Conservation (phyloP, 768 basidiomycete genomes). For the Pulveroboletus sp. region DNA sequence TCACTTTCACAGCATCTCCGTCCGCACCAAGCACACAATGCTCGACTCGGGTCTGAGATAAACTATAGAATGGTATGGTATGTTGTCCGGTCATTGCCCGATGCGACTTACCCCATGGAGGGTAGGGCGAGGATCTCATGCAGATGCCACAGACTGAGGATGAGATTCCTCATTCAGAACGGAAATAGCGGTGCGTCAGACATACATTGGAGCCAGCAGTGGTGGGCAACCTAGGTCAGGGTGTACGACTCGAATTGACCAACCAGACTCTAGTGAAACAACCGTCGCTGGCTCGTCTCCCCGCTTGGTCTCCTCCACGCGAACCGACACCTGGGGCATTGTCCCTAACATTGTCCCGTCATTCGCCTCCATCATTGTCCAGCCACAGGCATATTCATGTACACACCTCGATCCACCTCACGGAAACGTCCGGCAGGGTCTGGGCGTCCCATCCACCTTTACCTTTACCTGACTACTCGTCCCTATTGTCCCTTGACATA, state of each 20-base stretch:
- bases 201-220: background rate
- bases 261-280: background rate
- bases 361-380: background rate
- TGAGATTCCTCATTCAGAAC: too few species aligned
- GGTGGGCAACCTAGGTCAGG: too few species aligned
- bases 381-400: background rate
- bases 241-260: background rate
- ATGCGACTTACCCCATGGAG: background rate
- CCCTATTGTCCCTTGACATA: conserved; percentile 5
- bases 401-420: background rate
- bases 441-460: background rate
- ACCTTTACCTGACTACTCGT: background rate
- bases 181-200: background rate
- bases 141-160: too few species aligned
- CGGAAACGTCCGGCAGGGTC: background rate
- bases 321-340: background rate
- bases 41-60: background rate
- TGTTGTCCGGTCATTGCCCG: background rate
- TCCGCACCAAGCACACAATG: background rate
- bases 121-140: background rate
- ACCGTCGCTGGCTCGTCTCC: background rate
- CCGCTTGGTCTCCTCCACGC: background rate
- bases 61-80: background rate
- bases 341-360: background rate
- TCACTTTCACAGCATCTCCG: background rate